Conservation (phyloP, 768 basidiomycete species). For the Phaffia australis region DNA sequence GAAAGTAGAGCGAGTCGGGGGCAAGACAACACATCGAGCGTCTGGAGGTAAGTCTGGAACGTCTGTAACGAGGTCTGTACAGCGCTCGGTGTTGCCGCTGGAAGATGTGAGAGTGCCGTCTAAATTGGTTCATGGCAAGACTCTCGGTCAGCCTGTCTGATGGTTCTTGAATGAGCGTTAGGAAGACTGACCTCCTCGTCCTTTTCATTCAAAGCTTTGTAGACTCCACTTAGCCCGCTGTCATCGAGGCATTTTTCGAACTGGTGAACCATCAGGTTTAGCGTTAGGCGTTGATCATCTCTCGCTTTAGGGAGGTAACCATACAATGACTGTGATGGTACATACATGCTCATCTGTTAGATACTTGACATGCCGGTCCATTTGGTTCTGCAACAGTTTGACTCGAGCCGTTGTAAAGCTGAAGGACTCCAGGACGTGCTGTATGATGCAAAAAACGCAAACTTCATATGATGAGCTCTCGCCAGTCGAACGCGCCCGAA, state of each 20-base stretch:
- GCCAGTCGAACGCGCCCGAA: too few species aligned
- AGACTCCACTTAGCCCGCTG: constrained; percentile 41
- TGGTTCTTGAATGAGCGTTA: not conserved
- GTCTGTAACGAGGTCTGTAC: constrained; percentile 51
- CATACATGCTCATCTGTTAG: constrained; percentile 76
- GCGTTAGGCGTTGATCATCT: not conserved
- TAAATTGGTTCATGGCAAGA: constrained; percentile 29
- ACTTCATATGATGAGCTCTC: too few species aligned
- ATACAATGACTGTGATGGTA: not conserved
- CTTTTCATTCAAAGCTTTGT: constrained; percentile 37
- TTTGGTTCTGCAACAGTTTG: constrained; percentile 47
- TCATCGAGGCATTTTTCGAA: constrained; percentile 39
- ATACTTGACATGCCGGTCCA: constrained; percentile 52
- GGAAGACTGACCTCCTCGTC: constrained; percentile 35
- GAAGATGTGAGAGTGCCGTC: constrained; percentile 67
- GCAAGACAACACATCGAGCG: constrained; percentile 61
- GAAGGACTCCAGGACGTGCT: constrained; percentile 36
- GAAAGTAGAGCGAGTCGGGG: constrained; percentile 66
- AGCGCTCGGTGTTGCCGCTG: constrained; percentile 52
- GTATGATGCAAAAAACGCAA: not conserved
- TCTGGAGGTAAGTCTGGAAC: constrained; percentile 78
- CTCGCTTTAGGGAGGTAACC: not conserved
- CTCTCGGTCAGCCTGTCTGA: not conserved
- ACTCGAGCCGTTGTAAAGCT: constrained; percentile 41
- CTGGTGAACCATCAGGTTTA: constrained; percentile 28